A percentile compares a stretch with the other conserved stretches of the same genome.
These are phyloP conservation scores for Gloeostereum incarnatum DNA, from an alignment of 768 basidiomycete species.

Conservation along the genomic window DNA sequence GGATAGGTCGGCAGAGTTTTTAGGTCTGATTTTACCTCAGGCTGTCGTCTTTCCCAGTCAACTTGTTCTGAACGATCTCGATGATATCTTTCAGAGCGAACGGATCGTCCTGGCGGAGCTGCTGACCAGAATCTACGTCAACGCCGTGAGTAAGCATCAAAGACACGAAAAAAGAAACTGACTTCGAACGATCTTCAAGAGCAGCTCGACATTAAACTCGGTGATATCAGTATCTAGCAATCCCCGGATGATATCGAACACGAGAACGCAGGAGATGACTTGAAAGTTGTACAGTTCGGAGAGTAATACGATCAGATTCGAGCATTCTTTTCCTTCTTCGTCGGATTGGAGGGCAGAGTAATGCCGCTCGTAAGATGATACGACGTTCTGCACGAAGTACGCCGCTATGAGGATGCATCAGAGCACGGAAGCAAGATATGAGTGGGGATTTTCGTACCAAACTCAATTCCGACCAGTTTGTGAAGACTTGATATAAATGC, in stretches of 20 bases:
- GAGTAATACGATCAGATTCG: conserved; percentile 80
- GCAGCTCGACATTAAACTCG: conserved; percentile 78
- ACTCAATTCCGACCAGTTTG: conserved; percentile 77
- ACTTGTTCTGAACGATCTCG: conserved; percentile 66
- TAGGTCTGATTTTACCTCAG: conserved; percentile 35
- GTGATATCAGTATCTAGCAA: conserved; percentile 56
- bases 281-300: conserved; percentile 96
- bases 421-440: not conserved
- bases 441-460: too few species aligned
- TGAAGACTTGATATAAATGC: conserved; percentile 77
- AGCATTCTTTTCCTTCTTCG: conserved; percentile 68
- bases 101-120: conserved; percentile 89
- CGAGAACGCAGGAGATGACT: conserved; percentile 79
- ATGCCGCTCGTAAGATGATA: conserved; percentile 57
- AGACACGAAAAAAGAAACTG: conserved; percentile 13
- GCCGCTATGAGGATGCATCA: conserved; percentile 43
- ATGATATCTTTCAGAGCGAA: conserved; percentile 88
- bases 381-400: conserved; percentile 68
- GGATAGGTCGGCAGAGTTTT: not conserved
- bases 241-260: conserved; percentile 82
- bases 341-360: conserved; percentile 22
- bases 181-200: conserved; percentile 84
- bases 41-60: conserved; percentile 36
- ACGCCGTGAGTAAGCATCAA: conserved; percentile 5
- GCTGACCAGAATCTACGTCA: conserved; percentile 75